Percentiles rank a stretch among this genome's conserved stretches.
Evolutionary conservation across 345 rosid genomes (phyloP).

Genomic region (Populus ilicifolia): DNA sequence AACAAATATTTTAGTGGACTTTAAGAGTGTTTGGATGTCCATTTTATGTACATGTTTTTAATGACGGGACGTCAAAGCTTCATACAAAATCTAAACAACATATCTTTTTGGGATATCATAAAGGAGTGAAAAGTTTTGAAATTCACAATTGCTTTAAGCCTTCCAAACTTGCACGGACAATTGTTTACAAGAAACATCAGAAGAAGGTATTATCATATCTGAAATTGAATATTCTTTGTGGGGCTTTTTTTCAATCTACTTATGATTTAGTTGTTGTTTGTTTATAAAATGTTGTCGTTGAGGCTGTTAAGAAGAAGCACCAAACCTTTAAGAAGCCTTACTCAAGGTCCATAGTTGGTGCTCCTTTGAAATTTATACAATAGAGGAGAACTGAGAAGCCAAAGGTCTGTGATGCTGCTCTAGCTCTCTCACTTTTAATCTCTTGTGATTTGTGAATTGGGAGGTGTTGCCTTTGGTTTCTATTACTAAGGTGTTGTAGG

Average conservation of each 20-base stretch:
- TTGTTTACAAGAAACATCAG: slow-evolving; percentile 67
- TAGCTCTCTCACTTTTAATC: background rate
- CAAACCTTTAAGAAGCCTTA: slow-evolving; percentile 56
- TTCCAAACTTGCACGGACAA: slow-evolving; percentile 78
- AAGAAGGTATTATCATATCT: slow-evolving; percentile 41
- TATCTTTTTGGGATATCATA: no score
- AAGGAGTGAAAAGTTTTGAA: slow-evolving; percentile 11
- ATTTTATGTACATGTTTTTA: no score
- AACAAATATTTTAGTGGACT: no score
- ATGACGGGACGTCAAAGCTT: no score
- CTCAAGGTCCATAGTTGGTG: slow-evolving; percentile 70
- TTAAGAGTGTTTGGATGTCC: no score
- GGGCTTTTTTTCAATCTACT: background rate
- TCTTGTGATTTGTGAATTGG: background rate
- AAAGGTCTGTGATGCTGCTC: slow-evolving; percentile 64
- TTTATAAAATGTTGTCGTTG: slow-evolving; percentile 49
- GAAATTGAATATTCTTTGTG: background rate
- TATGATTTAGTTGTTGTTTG: background rate
- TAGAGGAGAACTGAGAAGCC: slow-evolving; percentile 63
- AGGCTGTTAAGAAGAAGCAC: slow-evolving; percentile 58
- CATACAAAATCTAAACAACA: no score
- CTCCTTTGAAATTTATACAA: slow-evolving; percentile 63
- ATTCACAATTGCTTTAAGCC: slow-evolving; percentile 87
- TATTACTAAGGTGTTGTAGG: background rate
- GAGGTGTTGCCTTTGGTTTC: background rate